Evolutionary conservation across 352 stramenopile species (phyloP), one percentile per base, ranked within the genome.

Genomic region (Pythium myriotylum): DNA sequence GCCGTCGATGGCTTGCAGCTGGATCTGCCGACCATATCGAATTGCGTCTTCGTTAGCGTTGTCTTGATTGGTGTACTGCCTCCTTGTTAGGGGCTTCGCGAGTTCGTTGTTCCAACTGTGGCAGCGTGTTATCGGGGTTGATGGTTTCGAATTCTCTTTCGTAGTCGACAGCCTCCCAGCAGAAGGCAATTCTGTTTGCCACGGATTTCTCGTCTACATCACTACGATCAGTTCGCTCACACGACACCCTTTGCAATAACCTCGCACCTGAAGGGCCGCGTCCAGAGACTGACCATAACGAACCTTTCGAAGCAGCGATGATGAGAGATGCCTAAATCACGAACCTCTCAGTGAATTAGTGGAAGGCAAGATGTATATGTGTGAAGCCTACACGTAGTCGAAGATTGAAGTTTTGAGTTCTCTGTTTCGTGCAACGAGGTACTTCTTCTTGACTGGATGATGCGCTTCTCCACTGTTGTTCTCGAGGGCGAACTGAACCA

Each of bases 281-380:
- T 83, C 68, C 2, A 91, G 69, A 5, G 75, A 66, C 49, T 89
- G 81, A 0, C 79, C 79, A 20, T 86, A 77, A 23, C 73, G 75
- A 10, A 91, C 77, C 70, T 88, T 86, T 16, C 76, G 77, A 19
- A 88, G 50, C 16, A 88, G 39, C 17, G 67, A 64, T 7, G 81
- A 76, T 17, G 81, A 91, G 22, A 83, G 57, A 23, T 86, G 60
- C 2, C 81, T 90, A 16, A 6, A 24, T 12, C 14, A 67, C 8
- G n/a, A 35, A 35, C 10, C 29, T 10, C 29, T 46, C 7, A 26
- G 23, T 32, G 22, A 13, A 24, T 32, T n/a, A 40, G 24, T 5
- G 16, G 32, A 51, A 12, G 37, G 32, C 32, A 6, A 47, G 22
- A 19, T 4, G 40, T 27, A 17, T 17, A 32, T 1, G 37, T 12